Evolutionary conservation across 2,329 filamentous ascomycete species (phyloP).

Genomic region (Calonectria leucothoes): DNA sequence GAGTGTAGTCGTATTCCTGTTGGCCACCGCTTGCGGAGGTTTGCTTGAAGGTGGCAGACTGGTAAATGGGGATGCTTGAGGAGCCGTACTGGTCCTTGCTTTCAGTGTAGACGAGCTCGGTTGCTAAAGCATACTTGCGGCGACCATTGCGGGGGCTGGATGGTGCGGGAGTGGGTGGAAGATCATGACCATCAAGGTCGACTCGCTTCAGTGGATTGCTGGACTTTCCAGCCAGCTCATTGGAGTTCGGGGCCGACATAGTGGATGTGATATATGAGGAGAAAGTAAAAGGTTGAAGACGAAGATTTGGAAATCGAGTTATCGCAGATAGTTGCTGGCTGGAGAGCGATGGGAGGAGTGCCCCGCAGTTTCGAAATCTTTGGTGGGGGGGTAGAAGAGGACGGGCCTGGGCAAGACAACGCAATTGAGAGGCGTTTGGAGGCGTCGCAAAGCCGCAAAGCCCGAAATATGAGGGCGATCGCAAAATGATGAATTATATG

Average conservation of each 20-base stretch:
- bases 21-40: constrained; percentile 80
- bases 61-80: constrained; percentile 97
- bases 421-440: neutral
- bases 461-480: neutral
- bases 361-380: constrained; percentile 4
- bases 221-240: constrained; percentile 45
- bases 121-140: constrained; percentile 89
- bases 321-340: neutral
- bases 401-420: neutral
- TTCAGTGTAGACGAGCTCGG: constrained; percentile 96
- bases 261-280: neutral
- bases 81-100: constrained; percentile 97
- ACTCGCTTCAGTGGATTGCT: constrained; percentile 65
- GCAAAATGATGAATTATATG: neutral
- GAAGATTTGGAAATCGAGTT: neutral
- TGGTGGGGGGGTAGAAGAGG: neutral
- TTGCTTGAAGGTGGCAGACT: constrained; percentile 99
- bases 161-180: constrained; percentile 92
- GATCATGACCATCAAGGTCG: constrained; percentile 84
- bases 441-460: constrained; percentile 1
- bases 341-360: neutral
- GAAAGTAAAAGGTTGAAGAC: neutral
- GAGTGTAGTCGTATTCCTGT: constrained; percentile 96
- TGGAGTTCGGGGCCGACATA: constrained; percentile 39
- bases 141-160: constrained; percentile 89